Evolutionary conservation across 768 basidiomycete genomes (phyloP), one percentile per base, ranked within the genome.

Genomic region (Calocybe cyanea): DNA sequence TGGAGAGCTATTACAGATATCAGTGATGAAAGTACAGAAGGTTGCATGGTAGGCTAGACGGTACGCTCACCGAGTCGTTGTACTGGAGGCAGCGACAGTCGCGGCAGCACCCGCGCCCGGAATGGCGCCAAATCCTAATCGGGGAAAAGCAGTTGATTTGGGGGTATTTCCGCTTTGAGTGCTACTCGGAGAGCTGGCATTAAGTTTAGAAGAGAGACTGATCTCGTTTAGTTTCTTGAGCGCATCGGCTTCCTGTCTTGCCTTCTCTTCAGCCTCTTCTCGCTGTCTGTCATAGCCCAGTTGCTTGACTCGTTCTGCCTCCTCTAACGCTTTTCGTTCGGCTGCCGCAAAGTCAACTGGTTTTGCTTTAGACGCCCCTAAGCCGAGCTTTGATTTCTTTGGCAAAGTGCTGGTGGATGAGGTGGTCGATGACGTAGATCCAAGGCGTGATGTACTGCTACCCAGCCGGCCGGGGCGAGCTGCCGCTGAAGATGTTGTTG

Each of bases 301-400:
- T 55, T 93, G 83, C 62, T 89, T 87, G 63, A 93, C 80, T 46
- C 92, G 77, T 65, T 94, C 94, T 19, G 92, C 93, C 62, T 98
- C 96, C 58, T 92, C 94, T 20, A 77, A 61, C 0, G 96, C 96
- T 54, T 86, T 87, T 21, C 85, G 74, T 63, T 98, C 94, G 0
- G 92, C 96, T 56, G 92, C 92, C 15, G 87, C 96, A 62, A 99
- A 99, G 66, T 97, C 84, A 54, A 97, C 83, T 1, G 87, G 78
- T 6, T 80, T 83, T 0, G 92, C 79, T 63, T 92, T 94, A 60
- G 87, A 86, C 7, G 94, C 96, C 11, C 95, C 94, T 1, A 93
- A 76, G 20, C 88, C 90, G 11, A 87, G 75, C 57, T 85, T 85
- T 7, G 76, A 72, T 61, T 88, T 87, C 63, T 81, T 82, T 5